phyloP scores from a whole-genome alignment of 208 protist genomes.

The Wallacemonas sp. region DNA sequence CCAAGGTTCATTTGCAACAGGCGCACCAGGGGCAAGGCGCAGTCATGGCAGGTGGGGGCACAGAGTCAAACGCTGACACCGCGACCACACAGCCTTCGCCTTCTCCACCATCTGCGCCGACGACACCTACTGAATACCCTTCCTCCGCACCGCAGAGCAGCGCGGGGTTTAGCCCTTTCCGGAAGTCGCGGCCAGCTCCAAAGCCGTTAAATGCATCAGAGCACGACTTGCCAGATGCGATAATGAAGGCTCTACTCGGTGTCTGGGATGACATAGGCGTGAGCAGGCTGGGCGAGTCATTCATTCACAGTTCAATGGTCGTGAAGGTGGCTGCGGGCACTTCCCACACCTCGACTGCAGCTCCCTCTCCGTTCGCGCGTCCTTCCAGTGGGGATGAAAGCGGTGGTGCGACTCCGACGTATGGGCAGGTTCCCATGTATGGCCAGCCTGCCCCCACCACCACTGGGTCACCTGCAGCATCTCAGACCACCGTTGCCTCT shows the following conservation, averaged over 20 bases:
- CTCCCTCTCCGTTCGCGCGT: slow-evolving; percentile 16
- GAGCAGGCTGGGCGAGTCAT: slow-evolving; percentile 58
- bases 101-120: slow-evolving; percentile 4
- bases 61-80: slow-evolving; percentile 26
- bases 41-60: slow-evolving; percentile 61
- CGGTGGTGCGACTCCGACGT: slow-evolving; percentile 50
- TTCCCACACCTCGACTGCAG: slow-evolving; percentile 23
- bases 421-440: slow-evolving; percentile 82
- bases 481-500: slow-evolving; percentile 20
- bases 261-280: slow-evolving; percentile 84
- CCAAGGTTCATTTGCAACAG: slow-evolving; percentile 85
- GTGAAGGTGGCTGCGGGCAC: slow-evolving; percentile 83
- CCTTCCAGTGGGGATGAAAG: too few species aligned
- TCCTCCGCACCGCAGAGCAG: background rate
- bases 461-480: background rate
- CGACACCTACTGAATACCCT: slow-evolving; percentile 13
- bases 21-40: slow-evolving; percentile 72
- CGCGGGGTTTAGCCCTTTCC: slow-evolving; percentile 10
- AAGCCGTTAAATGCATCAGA: slow-evolving; percentile 84
- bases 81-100: background rate
- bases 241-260: slow-evolving; percentile 69
- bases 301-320: slow-evolving; percentile 90
- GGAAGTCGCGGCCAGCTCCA: slow-evolving; percentile 49
- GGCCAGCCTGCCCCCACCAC: slow-evolving; percentile 36
- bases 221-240: slow-evolving; percentile 47